phyloP scores from a whole-genome alignment of 768 basidiomycete species.

The Mrakia hoshinonis region DNA sequence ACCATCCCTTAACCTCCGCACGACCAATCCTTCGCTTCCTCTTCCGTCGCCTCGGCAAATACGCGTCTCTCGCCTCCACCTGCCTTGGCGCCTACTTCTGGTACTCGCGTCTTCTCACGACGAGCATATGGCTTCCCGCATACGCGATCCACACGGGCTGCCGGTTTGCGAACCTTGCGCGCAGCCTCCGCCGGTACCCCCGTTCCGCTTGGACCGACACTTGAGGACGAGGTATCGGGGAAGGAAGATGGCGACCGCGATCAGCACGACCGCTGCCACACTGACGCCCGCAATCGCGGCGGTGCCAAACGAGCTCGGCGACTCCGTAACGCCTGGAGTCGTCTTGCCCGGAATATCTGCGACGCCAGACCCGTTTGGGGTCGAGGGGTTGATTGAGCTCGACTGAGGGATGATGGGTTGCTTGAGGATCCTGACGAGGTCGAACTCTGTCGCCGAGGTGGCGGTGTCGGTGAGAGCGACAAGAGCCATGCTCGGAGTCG shows the following conservation, averaged over 20 bases:
- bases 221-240: constrained; percentile 9
- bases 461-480: constrained; percentile 14
- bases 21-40: too few species aligned
- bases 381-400: background rate
- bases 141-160: too few species aligned
- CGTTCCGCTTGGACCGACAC: constrained; percentile 2
- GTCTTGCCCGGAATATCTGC: background rate
- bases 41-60: too few species aligned
- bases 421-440: constrained; percentile 17
- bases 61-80: too few species aligned
- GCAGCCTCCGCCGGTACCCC: background rate
- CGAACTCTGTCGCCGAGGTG: constrained; percentile 11
- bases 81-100: too few species aligned
- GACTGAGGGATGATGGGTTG: constrained; percentile 11
- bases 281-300: constrained; percentile 10
- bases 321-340: background rate
- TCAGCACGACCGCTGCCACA: background rate
- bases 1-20: too few species aligned
- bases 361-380: background rate
- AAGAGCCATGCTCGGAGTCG: constrained; percentile 17
- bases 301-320: background rate
- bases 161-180: too few species aligned
- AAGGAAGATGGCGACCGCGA: constrained; percentile 13
- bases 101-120: too few species aligned
- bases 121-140: too few species aligned